Conservation (phyloP, 2,329 filamentous ascomycete species). For the Fusarium sp. region DNA sequence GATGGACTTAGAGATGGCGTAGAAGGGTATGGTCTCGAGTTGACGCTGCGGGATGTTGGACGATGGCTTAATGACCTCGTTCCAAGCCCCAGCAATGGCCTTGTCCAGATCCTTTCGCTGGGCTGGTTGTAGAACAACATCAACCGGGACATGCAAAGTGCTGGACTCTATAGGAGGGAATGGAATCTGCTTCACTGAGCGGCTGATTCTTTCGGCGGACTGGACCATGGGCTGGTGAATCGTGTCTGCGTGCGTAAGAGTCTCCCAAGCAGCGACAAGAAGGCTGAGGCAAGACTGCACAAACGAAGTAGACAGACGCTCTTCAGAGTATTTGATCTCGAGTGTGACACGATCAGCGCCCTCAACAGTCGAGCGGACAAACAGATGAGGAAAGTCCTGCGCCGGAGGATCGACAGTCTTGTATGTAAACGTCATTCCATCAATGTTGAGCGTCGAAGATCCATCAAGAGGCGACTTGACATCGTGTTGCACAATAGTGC, state of each 20-base stretch:
- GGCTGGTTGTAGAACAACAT: conserved; percentile 51
- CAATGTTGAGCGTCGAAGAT: conserved; percentile 58
- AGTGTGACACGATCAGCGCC: conserved; percentile 54
- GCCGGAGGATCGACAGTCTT: conserved; percentile 54
- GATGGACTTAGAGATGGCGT: conserved; percentile 62
- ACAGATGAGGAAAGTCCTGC: conserved; percentile 59
- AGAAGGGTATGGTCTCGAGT: conserved; percentile 61
- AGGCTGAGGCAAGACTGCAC: conserved; percentile 59
- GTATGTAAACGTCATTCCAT: conserved; percentile 59
- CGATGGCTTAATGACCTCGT: conserved; percentile 55
- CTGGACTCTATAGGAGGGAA: conserved; percentile 45
- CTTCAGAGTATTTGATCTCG: conserved; percentile 60
- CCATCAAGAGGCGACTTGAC: conserved; percentile 46
- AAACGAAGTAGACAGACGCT: conserved; percentile 56
- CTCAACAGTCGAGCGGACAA: conserved; percentile 57
- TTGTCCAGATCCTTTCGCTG: conserved; percentile 56
- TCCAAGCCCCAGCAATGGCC: conserved; percentile 59
- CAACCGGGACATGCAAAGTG: conserved; percentile 27
- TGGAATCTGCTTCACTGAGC: conserved; percentile 56
- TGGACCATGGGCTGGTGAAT: conserved; percentile 61
- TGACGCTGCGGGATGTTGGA: conserved; percentile 56
- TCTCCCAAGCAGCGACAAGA: conserved; percentile 58
- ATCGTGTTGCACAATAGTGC: conserved; percentile 66
- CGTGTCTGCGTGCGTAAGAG: conserved; percentile 59
- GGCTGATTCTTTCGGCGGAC: conserved; percentile 53